A percentile compares a stretch with the other conserved stretches of the same genome.
Conservation (phyloP, 345 rosid genomes). For the Acer campestre region DNA sequence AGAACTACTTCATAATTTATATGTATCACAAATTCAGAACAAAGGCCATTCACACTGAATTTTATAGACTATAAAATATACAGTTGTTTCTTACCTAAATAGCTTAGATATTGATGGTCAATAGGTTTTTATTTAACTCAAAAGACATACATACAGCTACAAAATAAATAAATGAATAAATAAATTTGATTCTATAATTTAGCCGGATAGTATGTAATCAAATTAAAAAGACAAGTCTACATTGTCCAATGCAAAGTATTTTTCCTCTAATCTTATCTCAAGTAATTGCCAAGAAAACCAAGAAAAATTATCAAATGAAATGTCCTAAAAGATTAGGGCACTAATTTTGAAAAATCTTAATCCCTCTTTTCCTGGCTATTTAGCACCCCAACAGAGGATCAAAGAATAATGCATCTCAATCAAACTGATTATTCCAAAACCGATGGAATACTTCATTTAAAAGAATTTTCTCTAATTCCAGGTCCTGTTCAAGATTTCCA, state of each 20-base stretch:
- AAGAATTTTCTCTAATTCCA: background rate
- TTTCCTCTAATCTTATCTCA: background rate
- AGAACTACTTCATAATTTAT: background rate
- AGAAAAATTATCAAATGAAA: background rate
- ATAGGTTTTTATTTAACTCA: background rate
- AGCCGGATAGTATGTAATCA: background rate
- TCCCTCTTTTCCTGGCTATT: background rate
- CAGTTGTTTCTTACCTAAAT: background rate
- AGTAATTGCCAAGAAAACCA: background rate
- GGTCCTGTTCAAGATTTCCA: background rate
- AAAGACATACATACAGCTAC: background rate
- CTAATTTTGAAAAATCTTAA: background rate
- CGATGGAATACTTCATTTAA: background rate
- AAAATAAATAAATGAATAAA: background rate
- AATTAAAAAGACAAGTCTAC: background rate
- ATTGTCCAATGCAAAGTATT: background rate
- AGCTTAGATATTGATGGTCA: background rate
- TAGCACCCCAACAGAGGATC: background rate
- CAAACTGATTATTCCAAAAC: background rate
- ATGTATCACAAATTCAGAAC: background rate
- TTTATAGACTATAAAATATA: background rate
- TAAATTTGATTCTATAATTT: slow-evolving; percentile 1
- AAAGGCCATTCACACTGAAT: background rate
- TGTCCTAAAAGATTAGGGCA: background rate
- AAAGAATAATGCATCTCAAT: background rate